Percentiles rank a stretch among this genome's conserved stretches.
These are phyloP conservation scores for Yamadazyma atmosphaerica DNA, from an alignment of 1,139 yeast species.

Conservation along the genomic window DNA sequence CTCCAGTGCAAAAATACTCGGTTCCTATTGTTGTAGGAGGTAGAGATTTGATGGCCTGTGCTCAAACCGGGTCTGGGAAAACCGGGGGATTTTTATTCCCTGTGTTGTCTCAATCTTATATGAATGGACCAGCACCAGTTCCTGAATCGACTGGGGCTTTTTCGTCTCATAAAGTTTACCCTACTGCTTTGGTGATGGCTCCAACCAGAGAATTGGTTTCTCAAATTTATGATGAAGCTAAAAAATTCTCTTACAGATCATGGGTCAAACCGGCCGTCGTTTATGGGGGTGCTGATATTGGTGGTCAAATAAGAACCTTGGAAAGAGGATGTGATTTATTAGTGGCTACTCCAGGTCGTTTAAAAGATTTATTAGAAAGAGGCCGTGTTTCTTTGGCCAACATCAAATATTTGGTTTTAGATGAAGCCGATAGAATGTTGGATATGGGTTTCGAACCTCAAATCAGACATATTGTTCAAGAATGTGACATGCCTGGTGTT, in stretches of 20 bases:
- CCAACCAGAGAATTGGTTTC: slow-evolving; percentile 99
- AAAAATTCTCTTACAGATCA: slow-evolving; percentile 94
- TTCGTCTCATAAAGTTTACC: slow-evolving; percentile 76
- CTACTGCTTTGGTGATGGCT: slow-evolving; percentile 93
- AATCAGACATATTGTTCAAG: slow-evolving; percentile 96
- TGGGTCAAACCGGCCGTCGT: slow-evolving; percentile 98
- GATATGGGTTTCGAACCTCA: slow-evolving; percentile 99
- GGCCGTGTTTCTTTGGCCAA: slow-evolving; percentile 87
- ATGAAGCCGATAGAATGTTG: slow-evolving; percentile 99
- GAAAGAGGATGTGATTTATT: slow-evolving; percentile 93
- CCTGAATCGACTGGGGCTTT: slow-evolving; percentile 59
- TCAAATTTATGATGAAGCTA: slow-evolving; percentile 94
- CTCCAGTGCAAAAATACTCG: slow-evolving; percentile 98
- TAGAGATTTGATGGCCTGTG: slow-evolving; percentile 99
- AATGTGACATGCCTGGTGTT: slow-evolving; percentile 95
- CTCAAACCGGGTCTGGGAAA: slow-evolving; percentile 99
- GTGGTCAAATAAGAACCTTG: slow-evolving; percentile 82
- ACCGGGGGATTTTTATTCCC: slow-evolving; percentile 99
- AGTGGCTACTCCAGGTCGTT: slow-evolving; percentile 99
- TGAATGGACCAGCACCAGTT: slow-evolving; percentile 78
- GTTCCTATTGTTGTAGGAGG: slow-evolving; percentile 95
- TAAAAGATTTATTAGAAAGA: slow-evolving; percentile 92
- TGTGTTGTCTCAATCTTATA: slow-evolving; percentile 86
- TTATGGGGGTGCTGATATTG: slow-evolving; percentile 97
- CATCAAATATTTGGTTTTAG: slow-evolving; percentile 91